phyloP scores from a whole-genome alignment of 305 asterid genomes.

The Stenogyne calaminthoides region DNA sequence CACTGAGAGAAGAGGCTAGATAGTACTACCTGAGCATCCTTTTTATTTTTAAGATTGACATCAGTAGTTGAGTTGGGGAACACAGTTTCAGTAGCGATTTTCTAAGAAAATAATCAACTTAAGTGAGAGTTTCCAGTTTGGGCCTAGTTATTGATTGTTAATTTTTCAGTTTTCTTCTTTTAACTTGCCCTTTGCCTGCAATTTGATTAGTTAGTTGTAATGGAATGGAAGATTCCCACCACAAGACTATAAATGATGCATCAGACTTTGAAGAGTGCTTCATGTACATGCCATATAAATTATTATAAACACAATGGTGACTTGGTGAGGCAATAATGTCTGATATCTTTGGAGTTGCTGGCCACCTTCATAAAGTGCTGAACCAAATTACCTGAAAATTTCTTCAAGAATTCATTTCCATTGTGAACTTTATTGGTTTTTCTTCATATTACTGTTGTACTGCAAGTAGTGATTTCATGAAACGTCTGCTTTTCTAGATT shows the following conservation, averaged over 20 bases:
- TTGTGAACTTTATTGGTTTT: background rate
- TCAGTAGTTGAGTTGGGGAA: background rate
- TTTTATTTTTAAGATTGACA: background rate
- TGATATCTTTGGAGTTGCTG: background rate
- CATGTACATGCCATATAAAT: background rate
- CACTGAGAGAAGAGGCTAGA: background rate
- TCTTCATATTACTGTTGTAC: background rate
- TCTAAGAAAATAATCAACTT: background rate
- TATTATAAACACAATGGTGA: background rate
- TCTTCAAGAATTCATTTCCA: conserved; percentile 4
- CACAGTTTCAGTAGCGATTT: background rate
- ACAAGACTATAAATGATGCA: background rate
- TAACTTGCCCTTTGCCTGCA: background rate
- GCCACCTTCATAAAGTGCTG: background rate
- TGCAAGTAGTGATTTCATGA: conserved; percentile 13
- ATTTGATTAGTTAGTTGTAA: background rate
- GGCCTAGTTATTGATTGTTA: background rate
- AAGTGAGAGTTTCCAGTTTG: background rate
- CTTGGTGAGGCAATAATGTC: background rate
- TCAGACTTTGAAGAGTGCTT: background rate
- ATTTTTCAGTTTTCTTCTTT: background rate
- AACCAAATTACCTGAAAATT: background rate
- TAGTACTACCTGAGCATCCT: background rate
- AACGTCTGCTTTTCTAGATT: conserved; percentile 45
- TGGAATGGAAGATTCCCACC: background rate